Conservation (phyloP, 257 asterid species). For the Rubia yunnanensis region DNA sequence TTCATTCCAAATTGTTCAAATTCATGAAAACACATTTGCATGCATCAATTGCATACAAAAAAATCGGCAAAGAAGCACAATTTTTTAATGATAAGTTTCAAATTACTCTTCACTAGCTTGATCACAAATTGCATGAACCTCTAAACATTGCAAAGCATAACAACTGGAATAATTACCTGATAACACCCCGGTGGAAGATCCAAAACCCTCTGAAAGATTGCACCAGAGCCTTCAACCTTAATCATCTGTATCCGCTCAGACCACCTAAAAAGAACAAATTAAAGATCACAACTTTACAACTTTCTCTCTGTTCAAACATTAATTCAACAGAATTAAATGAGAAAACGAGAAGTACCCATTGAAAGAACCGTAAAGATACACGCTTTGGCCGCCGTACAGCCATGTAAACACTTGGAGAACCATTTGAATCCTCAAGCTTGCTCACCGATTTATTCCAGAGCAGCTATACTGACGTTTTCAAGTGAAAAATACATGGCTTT, state of each 20-base stretch:
- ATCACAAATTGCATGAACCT: neutral
- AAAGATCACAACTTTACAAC: neutral
- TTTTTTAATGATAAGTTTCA: neutral
- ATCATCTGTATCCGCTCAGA: constrained; percentile 37
- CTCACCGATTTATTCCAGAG: neutral
- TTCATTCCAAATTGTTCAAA: neutral
- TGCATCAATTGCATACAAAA: neutral
- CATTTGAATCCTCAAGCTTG: constrained; percentile 29
- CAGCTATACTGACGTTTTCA: neutral
- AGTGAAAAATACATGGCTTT: neutral
- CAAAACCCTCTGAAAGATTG: constrained; percentile 38
- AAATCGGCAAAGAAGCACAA: neutral
- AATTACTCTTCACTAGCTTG: neutral
- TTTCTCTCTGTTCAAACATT: neutral
- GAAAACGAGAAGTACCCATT: constrained; percentile 34
- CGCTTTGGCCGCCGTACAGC: constrained; percentile 60
- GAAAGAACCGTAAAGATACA: constrained; percentile 49
- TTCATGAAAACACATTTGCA: neutral
- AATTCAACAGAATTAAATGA: neutral
- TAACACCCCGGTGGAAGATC: constrained; percentile 65
- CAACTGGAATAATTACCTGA: constrained; percentile 30
- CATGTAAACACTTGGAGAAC: constrained; percentile 53
- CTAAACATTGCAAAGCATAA: neutral
- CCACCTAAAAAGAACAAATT: constrained; percentile 34
- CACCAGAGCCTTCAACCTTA: constrained; percentile 42